Base-by-base conservation (phyloP, 495 filamentous ascomycete genomes). In the Talaromyces proteolyticus region DNA sequence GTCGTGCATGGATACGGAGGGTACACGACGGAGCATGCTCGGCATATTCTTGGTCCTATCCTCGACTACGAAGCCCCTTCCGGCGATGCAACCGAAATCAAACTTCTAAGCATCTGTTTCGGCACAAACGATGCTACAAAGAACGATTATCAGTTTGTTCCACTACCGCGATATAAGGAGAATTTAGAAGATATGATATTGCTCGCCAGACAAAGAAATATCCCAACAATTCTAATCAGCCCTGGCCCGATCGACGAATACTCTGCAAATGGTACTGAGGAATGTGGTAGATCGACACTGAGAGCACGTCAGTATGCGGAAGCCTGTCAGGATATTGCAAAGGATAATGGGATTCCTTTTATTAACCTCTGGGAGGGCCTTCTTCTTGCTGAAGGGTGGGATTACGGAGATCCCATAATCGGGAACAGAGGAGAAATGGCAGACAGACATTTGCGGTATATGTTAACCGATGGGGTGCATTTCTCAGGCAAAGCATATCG, bases 171-270 rank as follows among this genome's bases (percentile, higher is more conserved):
- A 47, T 95, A 84, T 68, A 80, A 79, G 56, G 68, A 72, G 49
- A 95, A 93, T 55, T 64, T 95, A 44, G 72, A 64, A 43, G 65
- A 66, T 41, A 85, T 95, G 57, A 66, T 88, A 52, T 18, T 18
- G 16, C 14, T 18, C 16, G 40, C 40, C 40, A 12, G 16, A 16
- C 77, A 77, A 25, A 89, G 95, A 54, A 79, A 79, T 29, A 77
- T 89, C 14, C 78, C 76, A 42, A 80, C 92, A 47, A 74, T 93
- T 39, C 65, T 95, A 14, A 72, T 94, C 41, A 88, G 82, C 0
- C 88, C 91, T 20, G 82, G 88, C 2, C 88, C 90, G 2, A 60
- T 95, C 29, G 85, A 93, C 57, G 85, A 95, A 67, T 84, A 91
- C 56, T 76, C 77, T 51, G 61, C 76, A 18, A 70, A 75, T 47